A percentile compares a stretch with the other conserved stretches of the same genome.
These are phyloP conservation scores for Nakazawaea laoshanensis DNA, from an alignment of 805 yeast species.

Conservation along the genomic window DNA sequence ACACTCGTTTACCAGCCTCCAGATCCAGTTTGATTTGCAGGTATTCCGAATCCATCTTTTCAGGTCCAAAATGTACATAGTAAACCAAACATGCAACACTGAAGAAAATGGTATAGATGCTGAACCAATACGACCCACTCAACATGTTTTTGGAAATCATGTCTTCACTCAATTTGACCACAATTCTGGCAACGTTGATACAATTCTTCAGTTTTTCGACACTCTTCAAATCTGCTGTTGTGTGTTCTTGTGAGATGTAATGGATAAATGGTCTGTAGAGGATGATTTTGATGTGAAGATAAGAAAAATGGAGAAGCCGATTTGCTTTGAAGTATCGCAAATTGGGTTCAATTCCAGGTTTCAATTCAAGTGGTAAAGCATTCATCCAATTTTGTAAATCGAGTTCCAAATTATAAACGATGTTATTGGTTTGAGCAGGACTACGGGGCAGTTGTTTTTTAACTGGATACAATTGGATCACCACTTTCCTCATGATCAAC, in stretches of 20 bases:
- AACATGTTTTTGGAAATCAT: slow-evolving; percentile 66
- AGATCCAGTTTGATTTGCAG: slow-evolving; percentile 61
- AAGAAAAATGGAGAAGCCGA: slow-evolving; percentile 62
- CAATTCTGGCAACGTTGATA: slow-evolving; percentile 75
- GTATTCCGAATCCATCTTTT: slow-evolving; percentile 43
- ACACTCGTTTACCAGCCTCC: slow-evolving; percentile 68
- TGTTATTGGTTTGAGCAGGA: slow-evolving; percentile 23
- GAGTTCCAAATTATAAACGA: slow-evolving; percentile 55
- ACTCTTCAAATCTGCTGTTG: slow-evolving; percentile 43
- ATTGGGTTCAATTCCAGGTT: slow-evolving; percentile 65
- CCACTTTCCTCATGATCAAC: slow-evolving; percentile 61
- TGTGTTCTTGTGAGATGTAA: slow-evolving; percentile 54
- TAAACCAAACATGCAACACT: slow-evolving; percentile 82
- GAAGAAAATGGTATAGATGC: slow-evolving; percentile 82
- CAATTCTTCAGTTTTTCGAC: slow-evolving; percentile 74
- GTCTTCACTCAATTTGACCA: slow-evolving; percentile 71
- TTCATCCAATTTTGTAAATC: slow-evolving; percentile 69
- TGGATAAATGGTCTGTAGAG: slow-evolving; percentile 86
- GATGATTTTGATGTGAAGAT: slow-evolving; percentile 69
- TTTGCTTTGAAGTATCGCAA: slow-evolving; percentile 64
- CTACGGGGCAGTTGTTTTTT: slow-evolving; percentile 28
- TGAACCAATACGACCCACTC: slow-evolving; percentile 86
- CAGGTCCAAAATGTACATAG: slow-evolving; percentile 54
- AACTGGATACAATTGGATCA: slow-evolving; percentile 68
- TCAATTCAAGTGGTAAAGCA: slow-evolving; percentile 59